Evolutionary conservation across 768 basidiomycete species (phyloP), one percentile per base, ranked within the genome.

Genomic region (Phaeotremella fagi): DNA sequence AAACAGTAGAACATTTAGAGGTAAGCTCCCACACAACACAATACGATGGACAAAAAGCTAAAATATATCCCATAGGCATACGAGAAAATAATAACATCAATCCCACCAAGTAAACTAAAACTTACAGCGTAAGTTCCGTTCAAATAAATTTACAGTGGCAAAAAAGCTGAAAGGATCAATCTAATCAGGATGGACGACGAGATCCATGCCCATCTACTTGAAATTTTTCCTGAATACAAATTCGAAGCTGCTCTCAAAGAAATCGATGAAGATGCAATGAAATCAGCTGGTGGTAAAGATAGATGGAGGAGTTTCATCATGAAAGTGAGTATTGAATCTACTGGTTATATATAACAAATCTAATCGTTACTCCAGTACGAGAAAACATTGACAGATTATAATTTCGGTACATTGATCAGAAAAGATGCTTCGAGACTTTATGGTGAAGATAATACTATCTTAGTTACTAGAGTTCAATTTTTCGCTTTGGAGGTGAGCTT

Each of bases 1-100:
- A 86, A 74, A 89, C 90, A 12, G 91, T 98, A 47, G 92, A 99
- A 72, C 90, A 98, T 61, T 89, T 92, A 41, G 89, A 94, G 80
- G 90, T 88, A 57, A 82, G 72, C n/a, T 45, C n/a, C 2, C 5
- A 25, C 48, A 18, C 15, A 41, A 37, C 4, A n/a, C 37, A 20
- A 12, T 18, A 12, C n/a, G 5, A 9, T 22, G 20, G 48, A 4
- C 46, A 31, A 45, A 45, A 38, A 37, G 7, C 42, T 26, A 26
- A 29, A 49, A 31, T 33, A 31, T 51, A 22, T 43, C 27, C 15
- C 29, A 15, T 61, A 97, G 88, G 90, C 90, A 6, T 97, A 97
- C 77, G 94, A 91, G 86, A 91, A 90, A 71, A 80, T 99, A 38
- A 77, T 97, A 48, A 85, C 86, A 70, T 85, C 84, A 68, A 82